phyloP scores from a whole-genome alignment of 176 grass and related monocot genomes.

The Eragrostis curvula region DNA sequence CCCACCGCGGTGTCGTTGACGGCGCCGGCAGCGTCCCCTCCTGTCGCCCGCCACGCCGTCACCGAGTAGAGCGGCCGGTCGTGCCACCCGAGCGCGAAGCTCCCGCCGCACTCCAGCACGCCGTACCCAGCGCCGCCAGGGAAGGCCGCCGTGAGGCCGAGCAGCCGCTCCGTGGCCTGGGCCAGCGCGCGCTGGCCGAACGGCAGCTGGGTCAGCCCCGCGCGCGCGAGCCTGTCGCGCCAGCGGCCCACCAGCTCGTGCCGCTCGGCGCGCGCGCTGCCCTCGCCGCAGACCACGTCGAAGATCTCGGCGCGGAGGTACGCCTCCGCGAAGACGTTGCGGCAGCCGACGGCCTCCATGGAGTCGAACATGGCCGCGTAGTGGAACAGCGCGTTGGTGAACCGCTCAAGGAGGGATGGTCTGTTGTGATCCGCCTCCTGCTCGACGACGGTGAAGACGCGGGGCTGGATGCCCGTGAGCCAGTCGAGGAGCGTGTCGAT shows the following conservation, averaged over 20 bases:
- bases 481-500: slow-evolving; percentile 64
- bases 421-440: slow-evolving; percentile 84
- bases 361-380: slow-evolving; percentile 84
- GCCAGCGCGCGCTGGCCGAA: slow-evolving; percentile 41
- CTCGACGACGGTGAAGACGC: slow-evolving; percentile 74
- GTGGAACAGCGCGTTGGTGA: slow-evolving; percentile 79
- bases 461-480: slow-evolving; percentile 46
- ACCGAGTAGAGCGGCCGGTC: slow-evolving; percentile 53
- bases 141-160: background rate
- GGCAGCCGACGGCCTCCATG: slow-evolving; percentile 17
- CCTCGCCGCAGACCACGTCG: slow-evolving; percentile 77
- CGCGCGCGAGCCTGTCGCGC: slow-evolving; percentile 41
- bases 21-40: background rate
- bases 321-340: slow-evolving; percentile 38
- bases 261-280: slow-evolving; percentile 59
- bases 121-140: slow-evolving; percentile 46
- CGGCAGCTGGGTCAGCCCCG: slow-evolving; percentile 52
- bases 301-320: slow-evolving; percentile 73
- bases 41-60: slow-evolving; percentile 55
- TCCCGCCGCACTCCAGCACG: slow-evolving; percentile 56
- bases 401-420: slow-evolving; percentile 52
- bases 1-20: background rate
- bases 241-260: slow-evolving; percentile 64
- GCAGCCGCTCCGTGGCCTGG: slow-evolving; percentile 52
- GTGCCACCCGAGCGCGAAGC: slow-evolving; percentile 69